Conservation (phyloP, 306 rosid genomes). For the Lotus japonicus region DNA sequence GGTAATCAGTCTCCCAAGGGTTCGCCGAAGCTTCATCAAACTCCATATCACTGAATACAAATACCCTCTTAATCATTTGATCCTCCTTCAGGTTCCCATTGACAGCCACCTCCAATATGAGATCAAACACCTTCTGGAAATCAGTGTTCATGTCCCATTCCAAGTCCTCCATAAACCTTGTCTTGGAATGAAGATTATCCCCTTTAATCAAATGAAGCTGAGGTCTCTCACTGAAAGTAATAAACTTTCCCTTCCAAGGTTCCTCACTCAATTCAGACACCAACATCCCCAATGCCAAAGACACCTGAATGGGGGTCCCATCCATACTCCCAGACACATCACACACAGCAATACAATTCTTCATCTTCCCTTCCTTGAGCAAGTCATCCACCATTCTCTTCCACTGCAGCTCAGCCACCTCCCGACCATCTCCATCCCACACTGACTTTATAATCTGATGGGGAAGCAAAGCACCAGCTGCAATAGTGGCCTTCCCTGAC, state of each 20-base stretch:
- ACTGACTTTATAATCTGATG: slow-evolving; percentile 42
- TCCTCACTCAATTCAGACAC: slow-evolving; percentile 57
- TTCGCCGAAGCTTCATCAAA: slow-evolving; percentile 40
- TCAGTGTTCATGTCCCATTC: slow-evolving; percentile 42
- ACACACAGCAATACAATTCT: slow-evolving; percentile 42
- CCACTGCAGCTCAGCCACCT: slow-evolving; percentile 71
- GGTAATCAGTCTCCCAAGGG: slow-evolving; percentile 66
- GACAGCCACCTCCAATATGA: slow-evolving; percentile 46
- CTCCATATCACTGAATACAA: slow-evolving; percentile 78
- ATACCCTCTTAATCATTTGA: slow-evolving; percentile 55
- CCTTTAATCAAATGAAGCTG: slow-evolving; percentile 52
- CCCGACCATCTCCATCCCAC: slow-evolving; percentile 16
- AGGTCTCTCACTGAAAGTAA: slow-evolving; percentile 46
- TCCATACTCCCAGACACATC: slow-evolving; percentile 52
- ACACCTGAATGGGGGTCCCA: slow-evolving; percentile 56
- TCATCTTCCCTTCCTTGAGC: slow-evolving; percentile 41
- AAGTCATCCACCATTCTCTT: slow-evolving; percentile 56
- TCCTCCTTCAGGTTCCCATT: slow-evolving; percentile 46
- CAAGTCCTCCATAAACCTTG: slow-evolving; percentile 30
- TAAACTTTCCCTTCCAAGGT: slow-evolving; percentile 64
- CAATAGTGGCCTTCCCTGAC: slow-evolving; percentile 13
- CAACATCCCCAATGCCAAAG: slow-evolving; percentile 54
- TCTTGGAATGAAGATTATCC: slow-evolving; percentile 29
- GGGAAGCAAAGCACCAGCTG: slow-evolving; percentile 64
- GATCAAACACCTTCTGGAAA: slow-evolving; percentile 64